phyloP scores from a whole-genome alignment of 495 filamentous ascomycete species.

The Tuber microsphaerosporum region DNA sequence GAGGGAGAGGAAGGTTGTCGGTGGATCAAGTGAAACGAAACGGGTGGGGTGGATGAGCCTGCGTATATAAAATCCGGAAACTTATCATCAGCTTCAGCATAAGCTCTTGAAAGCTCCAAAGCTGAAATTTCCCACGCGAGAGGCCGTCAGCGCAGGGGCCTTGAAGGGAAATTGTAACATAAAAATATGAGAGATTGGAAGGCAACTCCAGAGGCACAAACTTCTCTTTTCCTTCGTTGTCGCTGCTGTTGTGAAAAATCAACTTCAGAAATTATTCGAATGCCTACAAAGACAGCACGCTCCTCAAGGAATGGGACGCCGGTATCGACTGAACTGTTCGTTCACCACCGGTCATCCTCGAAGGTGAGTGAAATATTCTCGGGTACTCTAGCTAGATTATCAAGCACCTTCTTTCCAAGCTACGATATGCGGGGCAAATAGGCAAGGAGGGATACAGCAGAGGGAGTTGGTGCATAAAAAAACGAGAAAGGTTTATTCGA shows the following conservation, averaged over 20 bases:
- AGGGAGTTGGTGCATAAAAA: conserved; percentile 11
- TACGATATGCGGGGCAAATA: conserved; percentile 24
- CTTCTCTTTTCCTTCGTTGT: not conserved
- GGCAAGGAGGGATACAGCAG: conserved; percentile 13
- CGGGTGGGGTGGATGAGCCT: conserved; percentile 34
- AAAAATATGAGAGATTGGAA: conserved; percentile 10
- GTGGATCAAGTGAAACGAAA: conserved; percentile 38
- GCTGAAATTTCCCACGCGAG: conserved; percentile 21
- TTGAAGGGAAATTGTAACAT: conserved; percentile 16
- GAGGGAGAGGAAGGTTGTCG: conserved; percentile 21
- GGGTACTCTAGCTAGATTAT: conserved; percentile 35
- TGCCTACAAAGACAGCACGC: conserved; percentile 13
- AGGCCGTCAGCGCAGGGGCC: not conserved
- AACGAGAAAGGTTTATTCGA: conserved; percentile 12
- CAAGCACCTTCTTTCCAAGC: conserved; percentile 23
- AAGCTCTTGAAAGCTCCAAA: conserved; percentile 11
- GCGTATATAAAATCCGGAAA: conserved; percentile 39
- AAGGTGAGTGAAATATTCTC: conserved; percentile 37
- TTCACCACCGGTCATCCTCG: conserved; percentile 27
- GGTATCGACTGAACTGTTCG: conserved; percentile 21
- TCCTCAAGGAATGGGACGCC: conserved; percentile 11
- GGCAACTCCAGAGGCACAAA: conserved; percentile 13
- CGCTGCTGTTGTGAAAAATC: not conserved
- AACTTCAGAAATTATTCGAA: conserved; percentile 19
- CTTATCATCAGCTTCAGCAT: conserved; percentile 5